Base-by-base conservation (phyloP, 352 stramenopile species). In the Thalassiosira ordinaria region DNA sequence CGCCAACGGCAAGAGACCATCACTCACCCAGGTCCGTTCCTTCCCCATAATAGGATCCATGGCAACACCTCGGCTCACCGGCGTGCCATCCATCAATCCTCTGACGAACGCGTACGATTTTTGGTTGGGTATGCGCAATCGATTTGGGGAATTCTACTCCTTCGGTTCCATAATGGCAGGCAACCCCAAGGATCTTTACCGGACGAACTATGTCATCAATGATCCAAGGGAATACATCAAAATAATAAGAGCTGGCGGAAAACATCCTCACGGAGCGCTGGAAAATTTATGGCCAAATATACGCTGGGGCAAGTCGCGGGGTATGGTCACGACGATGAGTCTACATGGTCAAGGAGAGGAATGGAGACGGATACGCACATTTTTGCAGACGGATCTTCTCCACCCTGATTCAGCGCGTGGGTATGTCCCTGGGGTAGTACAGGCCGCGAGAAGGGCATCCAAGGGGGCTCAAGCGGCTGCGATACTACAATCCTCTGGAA, bases 351-450 rank as follows among this genome's bases (percentile, higher is more conserved):
- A 27, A 26, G 53, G 51, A 52, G 64, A 74, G n/a, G 22, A 27
- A 24, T 74, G 64, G 64, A 74, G 33, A 18, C 49, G 51, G 7
- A 39, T 64, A 37, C 49, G 64, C 16, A 74, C 27, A 14, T 74
- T 74, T 56, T 31, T 74, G 33, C 64, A 74, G 33, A 74, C 44
- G 1, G 70, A 73, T 44, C 47, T 79, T 24, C 51, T 79, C 7
- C 20, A 20, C 27, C 70, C 70, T 9, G 39, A 35, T 27, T 14
- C 41, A 20, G 70, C 59, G 0, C 52, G 29, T 24, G 41, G 60
- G 22, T 79, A 73, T 52, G 27, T 79, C 39, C 59, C 70, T 24
- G 60, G 47, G 8, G 56, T 79, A 31, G 31, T 33, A n/a, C 20
- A 59, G 1, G 70, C 70, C 11, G 60, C 59, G 3, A 20, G 56